These are phyloP conservation scores for Ricinus communis DNA, from an alignment of 345 rosid genomes.

Conservation along the genomic window DNA sequence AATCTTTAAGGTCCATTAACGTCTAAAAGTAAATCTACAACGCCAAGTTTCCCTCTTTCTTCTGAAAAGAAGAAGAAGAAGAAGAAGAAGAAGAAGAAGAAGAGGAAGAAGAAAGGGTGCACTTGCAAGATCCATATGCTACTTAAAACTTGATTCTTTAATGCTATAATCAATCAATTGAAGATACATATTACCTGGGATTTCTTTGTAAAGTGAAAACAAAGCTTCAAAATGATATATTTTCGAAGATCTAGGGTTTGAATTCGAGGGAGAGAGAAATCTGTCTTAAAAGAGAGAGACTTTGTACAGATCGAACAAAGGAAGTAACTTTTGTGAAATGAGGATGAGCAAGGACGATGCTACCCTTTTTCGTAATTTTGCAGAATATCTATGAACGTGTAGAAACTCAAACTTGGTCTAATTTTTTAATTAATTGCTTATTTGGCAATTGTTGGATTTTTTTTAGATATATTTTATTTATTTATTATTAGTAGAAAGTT, in stretches of 20 bases:
- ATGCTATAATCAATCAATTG: not conserved
- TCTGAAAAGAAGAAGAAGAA: too few species aligned
- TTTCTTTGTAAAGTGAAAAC: not conserved
- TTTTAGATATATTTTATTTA: too few species aligned
- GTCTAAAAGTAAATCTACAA: not conserved
- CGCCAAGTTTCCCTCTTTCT: not conserved
- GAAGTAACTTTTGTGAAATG: not conserved
- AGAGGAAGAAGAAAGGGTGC: not conserved
- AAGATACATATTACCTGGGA: not conserved
- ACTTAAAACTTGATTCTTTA: not conserved
- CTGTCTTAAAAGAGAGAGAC: not conserved
- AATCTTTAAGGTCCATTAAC: not conserved
- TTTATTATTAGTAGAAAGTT: too few species aligned
- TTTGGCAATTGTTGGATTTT: too few species aligned
- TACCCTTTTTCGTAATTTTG: not conserved
- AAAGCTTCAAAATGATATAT: not conserved
- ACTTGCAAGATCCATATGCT: not conserved
- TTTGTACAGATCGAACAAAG: slow-evolving; percentile 6
- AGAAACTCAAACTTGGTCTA: too few species aligned
- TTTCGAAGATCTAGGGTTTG: not conserved
- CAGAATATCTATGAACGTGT: not conserved
- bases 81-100: too few species aligned
- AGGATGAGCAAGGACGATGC: not conserved
- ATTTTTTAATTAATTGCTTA: too few species aligned
- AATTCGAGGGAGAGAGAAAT: not conserved